These are phyloP conservation scores for Recurvomyces mirabilis DNA, from an alignment of 495 filamentous ascomycete species.

Conservation along the genomic window DNA sequence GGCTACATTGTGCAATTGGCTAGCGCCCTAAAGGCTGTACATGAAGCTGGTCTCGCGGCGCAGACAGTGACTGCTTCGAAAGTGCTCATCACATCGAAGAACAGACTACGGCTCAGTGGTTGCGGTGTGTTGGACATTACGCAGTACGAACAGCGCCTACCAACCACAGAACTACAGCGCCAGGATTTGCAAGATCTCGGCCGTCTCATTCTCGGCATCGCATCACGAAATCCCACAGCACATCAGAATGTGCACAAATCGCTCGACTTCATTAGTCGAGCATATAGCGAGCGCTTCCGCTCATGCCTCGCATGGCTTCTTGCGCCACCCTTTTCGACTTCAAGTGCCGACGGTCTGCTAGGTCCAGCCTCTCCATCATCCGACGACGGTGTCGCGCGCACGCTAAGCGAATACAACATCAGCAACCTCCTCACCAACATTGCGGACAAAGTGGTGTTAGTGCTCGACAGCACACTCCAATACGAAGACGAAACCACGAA, in stretches of 20 bases:
- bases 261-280: slow-evolving; percentile 59
- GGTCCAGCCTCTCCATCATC: neutral
- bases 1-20: slow-evolving; percentile 84
- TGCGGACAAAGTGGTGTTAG: slow-evolving; percentile 54
- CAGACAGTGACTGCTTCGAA: slow-evolving; percentile 74
- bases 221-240: slow-evolving; percentile 48
- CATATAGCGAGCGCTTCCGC: slow-evolving; percentile 62
- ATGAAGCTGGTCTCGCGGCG: slow-evolving; percentile 68
- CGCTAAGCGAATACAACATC: slow-evolving; percentile 47
- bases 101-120: slow-evolving; percentile 77
- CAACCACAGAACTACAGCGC: slow-evolving; percentile 65
- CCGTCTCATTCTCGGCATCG: slow-evolving; percentile 66
- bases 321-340: slow-evolving; percentile 26
- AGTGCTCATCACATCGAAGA: slow-evolving; percentile 69
- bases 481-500: slow-evolving; percentile 59
- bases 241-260: slow-evolving; percentile 47
- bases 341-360: too few species aligned
- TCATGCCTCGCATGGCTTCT: slow-evolving; percentile 71
- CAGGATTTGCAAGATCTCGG: slow-evolving; percentile 85
- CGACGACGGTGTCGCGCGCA: slow-evolving; percentile 27
- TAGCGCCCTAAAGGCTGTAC: slow-evolving; percentile 78
- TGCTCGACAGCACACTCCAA: slow-evolving; percentile 64
- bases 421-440: slow-evolving; percentile 69
- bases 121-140: slow-evolving; percentile 83
- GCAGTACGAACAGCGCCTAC: slow-evolving; percentile 54